A percentile compares a stretch with the other conserved stretches of the same genome.
Evolutionary conservation across 176 grass and related monocot genomes (phyloP).

Genomic region (Zea luxurians): DNA sequence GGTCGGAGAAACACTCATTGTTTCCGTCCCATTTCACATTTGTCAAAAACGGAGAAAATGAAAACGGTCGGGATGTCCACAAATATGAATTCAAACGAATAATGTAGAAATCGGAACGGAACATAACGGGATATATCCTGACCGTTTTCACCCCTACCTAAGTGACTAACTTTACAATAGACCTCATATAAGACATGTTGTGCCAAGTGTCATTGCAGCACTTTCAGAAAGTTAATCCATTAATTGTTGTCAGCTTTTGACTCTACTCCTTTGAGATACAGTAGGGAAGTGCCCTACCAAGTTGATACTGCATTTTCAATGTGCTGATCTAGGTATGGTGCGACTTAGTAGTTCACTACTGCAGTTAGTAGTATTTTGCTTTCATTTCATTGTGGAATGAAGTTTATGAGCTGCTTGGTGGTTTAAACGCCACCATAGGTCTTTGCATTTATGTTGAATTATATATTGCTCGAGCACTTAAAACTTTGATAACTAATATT

Average conservation of each 20-base stretch:
- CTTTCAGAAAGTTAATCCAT: slow-evolving; percentile 11
- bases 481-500: slow-evolving; percentile 10
- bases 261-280: slow-evolving; percentile 3
- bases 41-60: too few species aligned
- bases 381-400: background rate
- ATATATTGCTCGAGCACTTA: background rate
- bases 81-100: too few species aligned
- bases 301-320: slow-evolving; percentile 9
- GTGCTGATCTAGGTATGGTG: slow-evolving; percentile 13
- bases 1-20: too few species aligned
- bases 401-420: slow-evolving; percentile 2
- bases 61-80: too few species aligned
- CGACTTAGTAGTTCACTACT: background rate
- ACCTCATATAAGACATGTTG: background rate
- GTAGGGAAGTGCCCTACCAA: slow-evolving; percentile 16
- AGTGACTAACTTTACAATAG: slow-evolving; percentile 6
- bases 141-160: background rate
- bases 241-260: background rate
- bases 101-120: too few species aligned
- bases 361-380: background rate
- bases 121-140: too few species aligned
- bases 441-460: slow-evolving; percentile 16
- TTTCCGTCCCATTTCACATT: too few species aligned
- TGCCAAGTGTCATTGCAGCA: slow-evolving; percentile 12
- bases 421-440: background rate